Conservation (phyloP, 73 alveolate species). For the Paramecium sonneborni region DNA sequence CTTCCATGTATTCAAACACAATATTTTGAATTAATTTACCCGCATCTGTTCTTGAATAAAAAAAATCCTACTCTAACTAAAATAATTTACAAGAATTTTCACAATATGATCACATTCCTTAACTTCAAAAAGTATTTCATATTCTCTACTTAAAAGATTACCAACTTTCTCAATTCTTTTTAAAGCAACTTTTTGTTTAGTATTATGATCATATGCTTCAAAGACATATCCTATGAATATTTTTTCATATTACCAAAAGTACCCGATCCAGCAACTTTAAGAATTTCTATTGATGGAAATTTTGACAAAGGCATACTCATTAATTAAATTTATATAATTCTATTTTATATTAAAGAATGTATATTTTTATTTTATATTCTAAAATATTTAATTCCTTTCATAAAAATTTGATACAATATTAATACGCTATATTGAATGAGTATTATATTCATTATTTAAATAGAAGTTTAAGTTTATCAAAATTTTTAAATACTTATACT, state of each 20-base stretch:
- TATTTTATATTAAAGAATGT: background rate
- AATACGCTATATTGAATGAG: too few relatives aligned
- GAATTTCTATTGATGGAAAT: slow-evolving; percentile 73
- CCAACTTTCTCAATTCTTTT: slow-evolving; percentile 92
- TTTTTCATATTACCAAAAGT: slow-evolving; percentile 68
- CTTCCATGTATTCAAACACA: slow-evolving; percentile 88
- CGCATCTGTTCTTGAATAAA: slow-evolving; percentile 88
- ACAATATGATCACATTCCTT: slow-evolving; percentile 87
- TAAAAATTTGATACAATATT: too few relatives aligned
- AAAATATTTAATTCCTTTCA: too few relatives aligned
- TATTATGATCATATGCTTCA: slow-evolving; percentile 85
- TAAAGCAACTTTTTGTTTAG: slow-evolving; percentile 80
- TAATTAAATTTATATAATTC: background rate
- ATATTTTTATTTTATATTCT: too few relatives aligned
- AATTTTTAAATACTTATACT: too few relatives aligned
- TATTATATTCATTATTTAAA: too few relatives aligned
- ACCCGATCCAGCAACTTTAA: slow-evolving; percentile 79
- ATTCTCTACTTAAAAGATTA: slow-evolving; percentile 86
- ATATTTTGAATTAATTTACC: slow-evolving; percentile 89
- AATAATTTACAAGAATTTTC: slow-evolving; percentile 72
- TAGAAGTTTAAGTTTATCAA: too few relatives aligned
- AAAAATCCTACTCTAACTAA: slow-evolving; percentile 68
- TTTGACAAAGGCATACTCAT: background rate
- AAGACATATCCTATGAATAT: slow-evolving; percentile 83
- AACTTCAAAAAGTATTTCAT: slow-evolving; percentile 81